Evolutionary conservation across 805 yeast species (phyloP), one percentile per base, ranked within the genome.

Genomic region (Kodamaea lidongshanica): DNA sequence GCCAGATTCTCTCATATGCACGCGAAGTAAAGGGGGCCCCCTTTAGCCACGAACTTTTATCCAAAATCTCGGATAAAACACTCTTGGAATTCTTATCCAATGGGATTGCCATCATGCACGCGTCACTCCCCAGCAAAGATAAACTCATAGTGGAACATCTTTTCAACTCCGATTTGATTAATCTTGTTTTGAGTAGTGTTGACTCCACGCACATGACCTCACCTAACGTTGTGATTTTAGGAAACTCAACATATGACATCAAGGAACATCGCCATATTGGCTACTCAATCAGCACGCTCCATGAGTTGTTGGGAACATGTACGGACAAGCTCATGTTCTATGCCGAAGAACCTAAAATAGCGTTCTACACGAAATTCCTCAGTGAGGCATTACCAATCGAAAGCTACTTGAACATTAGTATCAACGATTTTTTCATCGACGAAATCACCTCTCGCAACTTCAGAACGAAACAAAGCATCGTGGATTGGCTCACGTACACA

Each of bases 401-500:
- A 52, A 85, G 96, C 55, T 73, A 68, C 42, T 48, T 87, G 40
- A 70, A 70, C 33, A 54, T 61, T 11, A 56, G 58, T 32, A 41
- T 87, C 9, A 78, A 72, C 36, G 96, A 92, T 49, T 65, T 72
- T 0, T 67, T 89, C 19, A 52, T 83, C 23, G 71, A 74, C 25
- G 97, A 85, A 43, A 77, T 87, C n/a, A 72, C 82, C 20, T 70
- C 77, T 5, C 63, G 73, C 2, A 63, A 77, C 9, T 70, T 89
- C 34, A 67, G 63, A 26, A 65, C 72, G 6, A 75, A 82, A 47
- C 96, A 88, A 45, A 92, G 82, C 42, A 84, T 94, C 44, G 73
- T 92, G 36, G 96, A 89, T 46, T 86, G 95, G 94, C 48, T 92
- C 19, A 82, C 96, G 0, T 84, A 72, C 50, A 71, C 95, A 0